Evolutionary conservation across 2,329 filamentous ascomycete species (phyloP).

Genomic region (Huntiella moniliformis): DNA sequence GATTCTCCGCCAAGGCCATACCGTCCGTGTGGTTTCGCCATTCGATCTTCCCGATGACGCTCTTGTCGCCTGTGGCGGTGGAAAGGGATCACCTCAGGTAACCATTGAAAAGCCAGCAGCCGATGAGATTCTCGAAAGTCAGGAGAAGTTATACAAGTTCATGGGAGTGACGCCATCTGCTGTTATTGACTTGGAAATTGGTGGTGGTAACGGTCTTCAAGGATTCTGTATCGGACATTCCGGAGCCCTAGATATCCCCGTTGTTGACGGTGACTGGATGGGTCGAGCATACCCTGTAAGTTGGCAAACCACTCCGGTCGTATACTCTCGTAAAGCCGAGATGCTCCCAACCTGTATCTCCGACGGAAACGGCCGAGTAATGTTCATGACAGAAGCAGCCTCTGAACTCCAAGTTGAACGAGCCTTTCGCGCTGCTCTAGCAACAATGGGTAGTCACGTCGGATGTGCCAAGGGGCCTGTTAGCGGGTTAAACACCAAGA

Average conservation of each 20-base stretch:
- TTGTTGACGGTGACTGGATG: slow-evolving; percentile 38
- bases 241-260: slow-evolving; percentile 30
- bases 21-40: slow-evolving; percentile 32
- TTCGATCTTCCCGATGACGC: slow-evolving; percentile 30
- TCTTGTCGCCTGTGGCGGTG: slow-evolving; percentile 35
- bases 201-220: slow-evolving; percentile 45
- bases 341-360: slow-evolving; percentile 29
- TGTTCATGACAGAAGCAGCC: slow-evolving; percentile 28
- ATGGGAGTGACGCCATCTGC: slow-evolving; percentile 28
- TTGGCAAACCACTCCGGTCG: slow-evolving; percentile 36
- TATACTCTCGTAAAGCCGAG: slow-evolving; percentile 28
- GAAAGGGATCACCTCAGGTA: slow-evolving; percentile 40
- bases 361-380: slow-evolving; percentile 33
- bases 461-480: slow-evolving; percentile 30
- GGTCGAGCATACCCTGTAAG: slow-evolving; percentile 34
- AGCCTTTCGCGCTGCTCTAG: slow-evolving; percentile 31
- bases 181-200: slow-evolving; percentile 45
- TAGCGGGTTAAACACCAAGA: slow-evolving; percentile 28
- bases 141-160: slow-evolving; percentile 30
- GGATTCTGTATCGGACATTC: slow-evolving; percentile 37
- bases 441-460: slow-evolving; percentile 35
- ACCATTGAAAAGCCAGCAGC: slow-evolving; percentile 40
- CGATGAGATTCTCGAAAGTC: slow-evolving; percentile 34
- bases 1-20: slow-evolving; percentile 30
- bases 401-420: slow-evolving; percentile 30